Conservation (phyloP, 2,329 filamentous ascomycete species). For the Fusarium zealandicum region DNA sequence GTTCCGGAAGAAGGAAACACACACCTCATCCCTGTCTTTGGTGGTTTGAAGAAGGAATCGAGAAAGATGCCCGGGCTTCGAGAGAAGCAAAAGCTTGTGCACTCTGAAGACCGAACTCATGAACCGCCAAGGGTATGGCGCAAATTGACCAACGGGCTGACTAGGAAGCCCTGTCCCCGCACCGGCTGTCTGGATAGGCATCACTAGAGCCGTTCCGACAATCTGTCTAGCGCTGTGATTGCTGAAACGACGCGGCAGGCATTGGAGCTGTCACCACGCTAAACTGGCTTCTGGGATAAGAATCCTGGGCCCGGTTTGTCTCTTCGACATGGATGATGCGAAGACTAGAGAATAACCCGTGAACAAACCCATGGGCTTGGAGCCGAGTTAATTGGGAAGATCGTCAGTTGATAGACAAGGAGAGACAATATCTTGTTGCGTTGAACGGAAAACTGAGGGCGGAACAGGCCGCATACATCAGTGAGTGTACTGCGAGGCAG, state of each 20-base stretch:
- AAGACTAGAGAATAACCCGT: constrained; percentile 10
- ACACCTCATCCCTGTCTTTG: constrained; percentile 14
- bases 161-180: constrained; percentile 30
- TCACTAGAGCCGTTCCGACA: constrained; percentile 39
- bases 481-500: too few species aligned
- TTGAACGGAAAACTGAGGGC: background rate
- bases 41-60: constrained; percentile 26
- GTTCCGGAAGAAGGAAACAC: constrained; percentile 17
- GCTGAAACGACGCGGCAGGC: constrained; percentile 36
- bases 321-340: constrained; percentile 11
- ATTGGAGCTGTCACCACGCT: constrained; percentile 35
- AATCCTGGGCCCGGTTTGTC: constrained; percentile 16
- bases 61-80: constrained; percentile 24
- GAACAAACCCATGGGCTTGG: background rate
- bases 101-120: constrained; percentile 25
- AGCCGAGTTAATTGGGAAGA: background rate
- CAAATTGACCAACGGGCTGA: constrained; percentile 22
- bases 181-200: constrained; percentile 32
- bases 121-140: constrained; percentile 13
- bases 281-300: constrained; percentile 28
- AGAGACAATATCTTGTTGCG: background rate
- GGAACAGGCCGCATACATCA: too few species aligned
- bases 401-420: background rate
- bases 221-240: constrained; percentile 42
- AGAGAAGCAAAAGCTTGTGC: constrained; percentile 23